Percentiles rank a stretch among this genome's conserved stretches.
These are phyloP conservation scores for sorghum (Sorghum bicolor) DNA, from an alignment of 176 grass and related monocot genomes.

Conservation along the genomic window DNA sequence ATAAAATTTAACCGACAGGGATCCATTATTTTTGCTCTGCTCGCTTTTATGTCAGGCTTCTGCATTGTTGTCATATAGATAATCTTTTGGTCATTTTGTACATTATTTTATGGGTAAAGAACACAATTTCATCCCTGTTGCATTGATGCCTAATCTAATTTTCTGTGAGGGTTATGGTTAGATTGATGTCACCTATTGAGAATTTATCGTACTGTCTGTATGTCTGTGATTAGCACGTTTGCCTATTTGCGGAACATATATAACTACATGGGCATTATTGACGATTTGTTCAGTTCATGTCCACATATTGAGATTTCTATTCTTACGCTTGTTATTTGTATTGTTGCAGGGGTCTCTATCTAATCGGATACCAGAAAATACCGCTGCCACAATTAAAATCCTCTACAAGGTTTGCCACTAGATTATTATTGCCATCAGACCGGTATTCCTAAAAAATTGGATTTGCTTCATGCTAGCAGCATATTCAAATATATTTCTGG, in stretches of 20 bases:
- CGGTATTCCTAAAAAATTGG: conserved; percentile 8
- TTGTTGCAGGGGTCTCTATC: conserved; percentile 67
- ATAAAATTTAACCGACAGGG: too few relatives aligned
- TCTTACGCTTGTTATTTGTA: conserved; percentile 1
- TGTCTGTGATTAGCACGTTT: not conserved
- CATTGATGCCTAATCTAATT: too few relatives aligned
- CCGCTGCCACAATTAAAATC: conserved; percentile 62
- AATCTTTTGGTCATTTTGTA: too few relatives aligned
- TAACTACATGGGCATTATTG: not conserved
- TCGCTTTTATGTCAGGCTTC: too few relatives aligned
- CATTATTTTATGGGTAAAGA: too few relatives aligned
- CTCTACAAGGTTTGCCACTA: conserved; percentile 63
- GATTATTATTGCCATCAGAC: conserved; percentile 1
- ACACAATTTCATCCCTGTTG: too few relatives aligned
- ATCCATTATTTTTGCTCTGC: too few relatives aligned
- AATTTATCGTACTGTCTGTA: not conserved
- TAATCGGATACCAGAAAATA: conserved; percentile 67
- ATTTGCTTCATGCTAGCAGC: conserved; percentile 16
- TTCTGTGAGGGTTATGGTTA: too few relatives aligned
- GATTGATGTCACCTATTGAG: too few relatives aligned
- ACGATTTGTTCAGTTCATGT: not conserved
- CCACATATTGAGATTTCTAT: conserved; percentile 11
- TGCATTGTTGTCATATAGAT: too few relatives aligned
- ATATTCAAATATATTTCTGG: not conserved
- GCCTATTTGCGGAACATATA: not conserved